phyloP scores from a whole-genome alignment of 202 grass and related monocot species.

The Dendrocalamus latiflorus region DNA sequence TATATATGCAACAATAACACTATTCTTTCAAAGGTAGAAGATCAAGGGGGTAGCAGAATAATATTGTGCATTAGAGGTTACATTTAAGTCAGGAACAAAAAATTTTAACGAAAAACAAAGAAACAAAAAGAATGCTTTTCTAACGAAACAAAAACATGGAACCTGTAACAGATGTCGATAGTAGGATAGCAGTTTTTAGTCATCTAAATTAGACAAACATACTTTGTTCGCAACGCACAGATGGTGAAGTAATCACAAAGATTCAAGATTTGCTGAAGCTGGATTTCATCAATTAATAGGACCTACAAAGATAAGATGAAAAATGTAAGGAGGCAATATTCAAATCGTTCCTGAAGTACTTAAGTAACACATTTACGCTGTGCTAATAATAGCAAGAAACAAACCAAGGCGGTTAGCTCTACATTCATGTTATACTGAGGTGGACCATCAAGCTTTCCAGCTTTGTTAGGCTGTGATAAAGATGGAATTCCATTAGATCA shows the following conservation, averaged over 20 bases:
- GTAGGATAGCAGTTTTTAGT: too few species aligned
- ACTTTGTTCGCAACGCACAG: constrained; percentile 79
- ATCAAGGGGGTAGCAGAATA: background rate
- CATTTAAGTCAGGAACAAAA: background rate
- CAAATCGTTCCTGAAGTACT: constrained; percentile 23
- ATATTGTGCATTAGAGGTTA: background rate
- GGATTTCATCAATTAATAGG: constrained; percentile 68
- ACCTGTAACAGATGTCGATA: too few species aligned
- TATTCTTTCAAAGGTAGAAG: constrained; percentile 16
- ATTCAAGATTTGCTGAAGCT: constrained; percentile 70
- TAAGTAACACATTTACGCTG: background rate
- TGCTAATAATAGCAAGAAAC: constrained; percentile 25
- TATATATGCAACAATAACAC: background rate
- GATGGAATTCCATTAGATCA: too few species aligned
- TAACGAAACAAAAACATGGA: too few species aligned
- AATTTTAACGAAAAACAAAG: background rate
- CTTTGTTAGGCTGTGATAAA: too few species aligned
- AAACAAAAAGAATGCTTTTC: constrained; percentile 8
- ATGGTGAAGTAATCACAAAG: constrained; percentile 84
- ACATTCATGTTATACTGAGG: constrained; percentile 77
- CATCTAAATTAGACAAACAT: background rate
- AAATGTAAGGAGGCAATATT: constrained; percentile 1
- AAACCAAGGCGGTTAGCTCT: constrained; percentile 75
- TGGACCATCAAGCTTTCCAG: constrained; percentile 71
- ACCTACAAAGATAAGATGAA: constrained; percentile 52